Percentiles rank a stretch among this genome's conserved stretches.
Conservation (phyloP, 2,329 filamentous ascomycete genomes). For the Nothopassalora personata region DNA sequence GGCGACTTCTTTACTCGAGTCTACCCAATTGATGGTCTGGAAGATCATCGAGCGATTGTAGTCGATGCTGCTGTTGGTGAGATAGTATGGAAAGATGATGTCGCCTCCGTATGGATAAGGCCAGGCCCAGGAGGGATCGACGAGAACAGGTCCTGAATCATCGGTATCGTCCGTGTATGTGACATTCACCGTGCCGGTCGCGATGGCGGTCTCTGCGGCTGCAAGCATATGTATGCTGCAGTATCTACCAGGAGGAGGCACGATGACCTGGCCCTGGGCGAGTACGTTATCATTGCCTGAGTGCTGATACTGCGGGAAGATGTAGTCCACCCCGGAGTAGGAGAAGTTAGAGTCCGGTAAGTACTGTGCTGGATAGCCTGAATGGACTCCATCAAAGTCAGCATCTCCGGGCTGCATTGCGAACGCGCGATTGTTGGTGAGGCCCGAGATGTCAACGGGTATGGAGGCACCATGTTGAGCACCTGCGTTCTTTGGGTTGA, state of each 20-base stretch:
- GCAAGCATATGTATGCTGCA: conserved; percentile 38
- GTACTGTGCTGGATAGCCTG: conserved; percentile 36
- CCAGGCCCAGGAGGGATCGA: conserved; percentile 38
- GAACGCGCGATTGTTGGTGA: conserved; percentile 36
- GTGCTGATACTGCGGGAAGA: conserved; percentile 35
- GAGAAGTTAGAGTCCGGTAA: conserved; percentile 33
- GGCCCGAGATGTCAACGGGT: conserved; percentile 23
- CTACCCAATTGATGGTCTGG: conserved; percentile 37
- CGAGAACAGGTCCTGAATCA: conserved; percentile 30
- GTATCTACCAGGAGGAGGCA: conserved; percentile 32
- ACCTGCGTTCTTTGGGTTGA: conserved; percentile 28
- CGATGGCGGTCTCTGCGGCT: conserved; percentile 37
- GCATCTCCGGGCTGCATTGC: conserved; percentile 34
- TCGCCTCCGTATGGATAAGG: conserved; percentile 40
- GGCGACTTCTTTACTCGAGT: conserved; percentile 36
- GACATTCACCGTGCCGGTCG: conserved; percentile 35
- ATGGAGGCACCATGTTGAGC: conserved; percentile 19
- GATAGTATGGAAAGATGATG: conserved; percentile 36
- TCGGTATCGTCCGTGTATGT: conserved; percentile 37
- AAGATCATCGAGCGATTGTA: conserved; percentile 38
- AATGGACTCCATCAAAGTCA: conserved; percentile 33
- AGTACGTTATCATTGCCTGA: conserved; percentile 38
- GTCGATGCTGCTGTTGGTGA: conserved; percentile 34
- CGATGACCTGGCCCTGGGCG: conserved; percentile 34
- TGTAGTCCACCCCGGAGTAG: conserved; percentile 36